phyloP scores from a whole-genome alignment of 805 yeast species.

The Metschnikowia aberdeeniae region DNA sequence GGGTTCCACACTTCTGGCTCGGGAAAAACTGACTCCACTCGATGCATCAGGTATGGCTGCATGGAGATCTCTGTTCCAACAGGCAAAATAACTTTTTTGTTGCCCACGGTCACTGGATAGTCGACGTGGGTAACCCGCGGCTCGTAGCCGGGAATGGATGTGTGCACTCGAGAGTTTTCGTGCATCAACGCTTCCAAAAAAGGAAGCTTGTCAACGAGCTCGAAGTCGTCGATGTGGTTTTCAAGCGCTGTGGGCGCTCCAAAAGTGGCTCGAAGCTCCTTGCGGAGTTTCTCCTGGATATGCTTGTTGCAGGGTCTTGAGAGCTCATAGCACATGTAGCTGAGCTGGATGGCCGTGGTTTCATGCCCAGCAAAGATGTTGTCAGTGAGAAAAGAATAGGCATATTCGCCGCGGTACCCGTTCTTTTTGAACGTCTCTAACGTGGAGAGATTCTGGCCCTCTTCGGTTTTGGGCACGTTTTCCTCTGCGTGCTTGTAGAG shows the following conservation, averaged over 20 bases:
- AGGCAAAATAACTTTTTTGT: slow-evolving; percentile 36
- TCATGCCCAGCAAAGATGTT: slow-evolving; percentile 77
- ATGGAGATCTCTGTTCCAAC: slow-evolving; percentile 53
- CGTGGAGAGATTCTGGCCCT: slow-evolving; percentile 25
- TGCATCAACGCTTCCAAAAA: slow-evolving; percentile 56
- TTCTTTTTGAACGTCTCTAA: slow-evolving; percentile 31
- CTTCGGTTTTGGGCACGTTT: slow-evolving; percentile 21
- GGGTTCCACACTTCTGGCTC: slow-evolving; percentile 53
- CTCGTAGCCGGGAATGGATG: slow-evolving; percentile 73
- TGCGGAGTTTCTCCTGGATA: slow-evolving; percentile 44
- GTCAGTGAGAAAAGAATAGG: slow-evolving; percentile 46
- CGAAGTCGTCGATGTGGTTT: slow-evolving; percentile 26
- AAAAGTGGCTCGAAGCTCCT: slow-evolving; percentile 41
- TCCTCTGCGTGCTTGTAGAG: slow-evolving; percentile 33
- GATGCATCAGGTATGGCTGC: slow-evolving; percentile 65
- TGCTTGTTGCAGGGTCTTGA: slow-evolving; percentile 45
- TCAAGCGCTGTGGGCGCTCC: slow-evolving; percentile 25
- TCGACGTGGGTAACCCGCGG: slow-evolving; percentile 46
- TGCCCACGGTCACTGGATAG: slow-evolving; percentile 18
- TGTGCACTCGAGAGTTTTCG: slow-evolving; percentile 59
- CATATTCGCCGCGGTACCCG: slow-evolving; percentile 30
- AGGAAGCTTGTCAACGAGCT: slow-evolving; percentile 51
- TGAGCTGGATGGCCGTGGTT: slow-evolving; percentile 44
- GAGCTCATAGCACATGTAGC: slow-evolving; percentile 56
- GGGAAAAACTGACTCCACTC: slow-evolving; percentile 47